Evolutionary conservation across 148 eudicot genomes (phyloP), one percentile per base, ranked within the genome.

Genomic region (Heliosperma pusillum): DNA sequence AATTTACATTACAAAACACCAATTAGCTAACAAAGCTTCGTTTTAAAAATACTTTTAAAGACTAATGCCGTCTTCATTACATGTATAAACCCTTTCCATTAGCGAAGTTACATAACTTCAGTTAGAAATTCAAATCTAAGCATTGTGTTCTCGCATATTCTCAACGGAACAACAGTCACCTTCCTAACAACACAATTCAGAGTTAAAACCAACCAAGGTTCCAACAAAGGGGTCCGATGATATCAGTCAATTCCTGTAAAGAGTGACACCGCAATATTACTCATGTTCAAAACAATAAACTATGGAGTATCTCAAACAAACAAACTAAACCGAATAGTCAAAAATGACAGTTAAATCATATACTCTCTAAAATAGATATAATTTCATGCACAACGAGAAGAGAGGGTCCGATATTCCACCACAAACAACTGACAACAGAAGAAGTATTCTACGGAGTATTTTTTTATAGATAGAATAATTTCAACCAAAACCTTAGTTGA

Each of bases 31-130:
- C 2, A 40, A 66, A 20, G 70, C 70, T 66, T 24, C n/a, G n/a
- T n/a, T n/a, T n/a, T n/a, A n/a, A n/a, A n/a, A n/a, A n/a, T n/a
- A n/a, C n/a, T n/a, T n/a, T n/a, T n/a, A n/a, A n/a, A n/a, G 4
- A 72, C 65, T 20, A 72, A 17, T 69, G 7, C 12, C 63, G 27
- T 53, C 62, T 1, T 21, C 33, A 70, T 47, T 47, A 47, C 74
- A 57, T 30, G 16, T 16, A 21, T 19, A 20, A 33, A 64, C n/a
- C 24, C 27, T 53, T 9, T 19, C 8, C 29, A 63, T 42, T 16
- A 2, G 29, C 44, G 12, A 1, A 45, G 1, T 74, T n/a, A 10
- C 22, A 22, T 22, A 6, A 9, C 52, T 53, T 7, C 29, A 66
- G 10, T 65, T 64, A 6, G 12, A 21, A 66, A 59, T 59, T 33